A percentile compares a stretch with the other conserved stretches of the same genome.
These are phyloP conservation scores for Myriosclerotinia duriaeana DNA, from an alignment of 2,329 filamentous ascomycete species.

Conservation along the genomic window DNA sequence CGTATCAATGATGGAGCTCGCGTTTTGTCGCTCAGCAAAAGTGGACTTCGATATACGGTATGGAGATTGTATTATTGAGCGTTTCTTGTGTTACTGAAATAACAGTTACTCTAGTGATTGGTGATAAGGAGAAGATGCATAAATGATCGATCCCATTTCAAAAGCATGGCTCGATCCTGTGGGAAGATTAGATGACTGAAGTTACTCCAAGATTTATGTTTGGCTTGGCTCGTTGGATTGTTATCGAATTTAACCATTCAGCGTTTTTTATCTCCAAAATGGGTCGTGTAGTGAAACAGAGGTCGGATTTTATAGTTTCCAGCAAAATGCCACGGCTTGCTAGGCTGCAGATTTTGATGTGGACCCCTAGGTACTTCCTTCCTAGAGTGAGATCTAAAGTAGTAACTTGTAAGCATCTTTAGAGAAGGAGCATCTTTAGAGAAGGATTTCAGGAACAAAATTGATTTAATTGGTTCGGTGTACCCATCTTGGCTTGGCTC, in stretches of 20 bases:
- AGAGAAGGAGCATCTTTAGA: neutral
- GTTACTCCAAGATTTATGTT: neutral
- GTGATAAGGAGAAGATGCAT: constrained; percentile 1
- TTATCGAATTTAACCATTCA: neutral
- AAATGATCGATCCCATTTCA: constrained; percentile 12
- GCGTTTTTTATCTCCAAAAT: neutral
- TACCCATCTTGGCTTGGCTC: neutral
- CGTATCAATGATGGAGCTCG: constrained; percentile 11
- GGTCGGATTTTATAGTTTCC: neutral
- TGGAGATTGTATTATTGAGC: neutral
- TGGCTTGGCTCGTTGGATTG: neutral
- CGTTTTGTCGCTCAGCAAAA: neutral
- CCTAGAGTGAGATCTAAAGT: constrained; percentile 5
- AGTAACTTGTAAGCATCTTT: neutral
- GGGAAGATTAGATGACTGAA: constrained; percentile 23
- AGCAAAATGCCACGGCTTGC: constrained; percentile 16
- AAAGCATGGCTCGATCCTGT: constrained; percentile 16
- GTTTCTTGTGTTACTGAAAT: constrained; percentile 9
- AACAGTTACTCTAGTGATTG: too few relatives aligned
- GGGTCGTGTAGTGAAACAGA: constrained; percentile 17
- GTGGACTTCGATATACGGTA: neutral
- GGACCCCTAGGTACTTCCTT: constrained; percentile 2
- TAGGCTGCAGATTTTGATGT: constrained; percentile 15
- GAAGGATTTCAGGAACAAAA: constrained; percentile 7
- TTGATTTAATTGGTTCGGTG: constrained; percentile 10